Evolutionary conservation across 148 eudicot species (phyloP).

Genomic region (Chenopodium formosanum): DNA sequence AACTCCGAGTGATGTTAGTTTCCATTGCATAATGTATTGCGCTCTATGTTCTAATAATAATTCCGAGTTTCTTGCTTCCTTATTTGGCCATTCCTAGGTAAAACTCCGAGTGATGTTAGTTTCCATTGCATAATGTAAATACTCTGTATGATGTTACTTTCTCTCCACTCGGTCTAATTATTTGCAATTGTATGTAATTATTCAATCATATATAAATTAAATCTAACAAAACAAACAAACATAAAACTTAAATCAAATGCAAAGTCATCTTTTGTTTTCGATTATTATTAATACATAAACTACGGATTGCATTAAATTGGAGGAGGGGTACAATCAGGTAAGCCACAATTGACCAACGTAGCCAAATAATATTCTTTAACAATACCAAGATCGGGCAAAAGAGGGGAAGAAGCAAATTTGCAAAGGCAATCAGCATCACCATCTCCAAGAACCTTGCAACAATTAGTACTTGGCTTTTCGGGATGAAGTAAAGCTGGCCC

Average conservation of each 20-base stretch:
- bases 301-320: background rate
- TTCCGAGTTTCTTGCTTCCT: too few relatives aligned
- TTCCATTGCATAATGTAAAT: too few relatives aligned
- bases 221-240: background rate
- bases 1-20: too few relatives aligned
- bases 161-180: too few relatives aligned
- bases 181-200: too few relatives aligned
- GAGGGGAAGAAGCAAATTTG: background rate
- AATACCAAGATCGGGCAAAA: background rate
- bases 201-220: background rate
- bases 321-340: background rate
- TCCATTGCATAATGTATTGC: too few relatives aligned
- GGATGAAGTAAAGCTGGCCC: too few relatives aligned
- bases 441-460: background rate
- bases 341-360: constrained; percentile 2
- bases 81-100: too few relatives aligned
- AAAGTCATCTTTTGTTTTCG: background rate
- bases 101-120: too few relatives aligned
- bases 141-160: too few relatives aligned
- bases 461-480: background rate
- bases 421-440: constrained; percentile 9
- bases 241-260: background rate
- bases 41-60: too few relatives aligned
- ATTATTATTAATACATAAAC: background rate
- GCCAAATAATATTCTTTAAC: background rate